Evolutionary conservation across 2,329 filamentous ascomycete species (phyloP), one percentile per base, ranked within the genome.

Genomic region (Fusarium tanahbumbuense): DNA sequence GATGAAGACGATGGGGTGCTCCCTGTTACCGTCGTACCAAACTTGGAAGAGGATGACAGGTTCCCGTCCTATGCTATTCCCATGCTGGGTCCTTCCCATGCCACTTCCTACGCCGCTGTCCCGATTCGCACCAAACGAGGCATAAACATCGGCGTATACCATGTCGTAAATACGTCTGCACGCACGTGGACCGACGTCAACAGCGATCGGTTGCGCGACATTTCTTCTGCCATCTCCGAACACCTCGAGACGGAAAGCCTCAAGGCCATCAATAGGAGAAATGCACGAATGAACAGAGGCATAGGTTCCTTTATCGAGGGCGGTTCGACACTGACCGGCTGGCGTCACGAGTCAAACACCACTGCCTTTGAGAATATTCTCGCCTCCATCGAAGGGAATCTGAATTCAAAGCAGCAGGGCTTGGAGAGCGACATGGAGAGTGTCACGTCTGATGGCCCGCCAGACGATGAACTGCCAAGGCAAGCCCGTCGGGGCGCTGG

Each of bases 111-210:
- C 22, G 59, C 59, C 6, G 20, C 59, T 8, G 20, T 62, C 1
- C 59, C 59, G 0, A 60, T 62, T 18, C 55, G 59, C 3, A 59
- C 59, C 5, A 57, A 32, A 13, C 44, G 59, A 4, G 55, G 45
- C 2, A 62, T 62, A 6, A 62, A 62, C 7, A 59, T 62, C 3
- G 59, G 59, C 18, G 30, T 52, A 1, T 52, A 59, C 12, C 23
- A 28, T 7, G 28, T 60, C 2, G 30, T 59, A 12, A 62, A 15
- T 22, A 40, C n/a, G 3, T 20, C 54, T 11, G 7, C 10, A 2
- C 27, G 22, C 3, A 1, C n/a, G 1, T 62, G 59, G 59, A 30
- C 18, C 3, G 37, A 59, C 0, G 11, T 2, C 2, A 32, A 59
- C n/a, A 15, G 23, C 1, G 23, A 60, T 5, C 6, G 47, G 7